These are phyloP conservation scores for Ricinus communis DNA, from an alignment of 345 rosid genomes.

Conservation along the genomic window DNA sequence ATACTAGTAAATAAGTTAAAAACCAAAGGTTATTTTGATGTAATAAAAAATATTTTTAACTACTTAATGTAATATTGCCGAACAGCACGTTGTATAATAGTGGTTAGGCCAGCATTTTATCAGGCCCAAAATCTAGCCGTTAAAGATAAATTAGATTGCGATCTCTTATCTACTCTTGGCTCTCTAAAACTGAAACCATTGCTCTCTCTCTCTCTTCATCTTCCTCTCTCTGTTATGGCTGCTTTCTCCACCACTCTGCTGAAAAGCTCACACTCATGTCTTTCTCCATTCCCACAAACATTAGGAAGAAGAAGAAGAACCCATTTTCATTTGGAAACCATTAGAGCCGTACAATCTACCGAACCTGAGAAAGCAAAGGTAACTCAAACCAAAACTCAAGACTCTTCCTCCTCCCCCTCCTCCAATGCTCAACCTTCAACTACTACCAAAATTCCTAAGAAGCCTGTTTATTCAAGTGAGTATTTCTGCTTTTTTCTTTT, in stretches of 20 bases:
- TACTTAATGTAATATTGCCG: no score
- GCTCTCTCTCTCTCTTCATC: constrained; percentile 12
- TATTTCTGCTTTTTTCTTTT: no score
- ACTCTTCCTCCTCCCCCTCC: constrained; percentile 16
- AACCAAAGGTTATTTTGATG: no score
- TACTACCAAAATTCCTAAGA: constrained; percentile 46
- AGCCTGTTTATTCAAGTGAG: constrained; percentile 88
- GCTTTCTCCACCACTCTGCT: constrained; percentile 47
- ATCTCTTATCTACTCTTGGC: no score
- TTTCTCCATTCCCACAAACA: constrained; percentile 32
- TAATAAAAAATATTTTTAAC: no score
- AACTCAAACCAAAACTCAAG: constrained; percentile 35
- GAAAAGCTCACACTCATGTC: constrained; percentile 33
- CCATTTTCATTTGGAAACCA: constrained; percentile 23
- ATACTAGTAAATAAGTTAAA: no score
- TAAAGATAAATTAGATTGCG: no score
- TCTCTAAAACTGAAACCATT: no score
- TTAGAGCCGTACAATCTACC: constrained; percentile 38
- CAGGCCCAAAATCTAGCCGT: no score
- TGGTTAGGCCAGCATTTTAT: no score
- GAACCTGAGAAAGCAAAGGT: constrained; percentile 54
- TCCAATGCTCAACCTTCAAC: constrained; percentile 40
- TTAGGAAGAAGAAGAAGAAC: constrained; percentile 21
- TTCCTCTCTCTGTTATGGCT: constrained; percentile 50
- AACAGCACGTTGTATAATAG: no score